Base-by-base conservation (phyloP, 805 yeast genomes). In the Yarrowia yakushimensis region DNA sequence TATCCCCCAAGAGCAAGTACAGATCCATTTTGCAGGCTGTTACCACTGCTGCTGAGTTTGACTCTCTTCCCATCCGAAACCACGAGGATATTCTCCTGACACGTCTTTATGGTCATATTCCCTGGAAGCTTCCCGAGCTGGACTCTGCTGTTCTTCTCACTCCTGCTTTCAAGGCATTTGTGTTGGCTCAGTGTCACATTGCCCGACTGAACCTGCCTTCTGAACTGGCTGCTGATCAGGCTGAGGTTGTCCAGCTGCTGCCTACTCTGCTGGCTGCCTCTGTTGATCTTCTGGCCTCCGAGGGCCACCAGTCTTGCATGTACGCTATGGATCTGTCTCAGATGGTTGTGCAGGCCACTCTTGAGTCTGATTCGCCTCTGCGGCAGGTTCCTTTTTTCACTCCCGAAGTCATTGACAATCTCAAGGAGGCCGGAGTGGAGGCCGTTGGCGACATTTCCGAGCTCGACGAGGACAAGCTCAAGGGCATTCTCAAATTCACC, bases 271-370 rank as follows among this genome's bases (percentile, higher is more conserved):
- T 89, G 8, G 79, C 85, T 67, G 89, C 93, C 0, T 76, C 84
- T 50, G 85, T 89, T 18, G 97, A 94, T 71, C 75, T 86, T 0
- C 75, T 91, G 37, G 85, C 96, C 0, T 82, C 90, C 66, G 90
- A 90, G 64, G 97, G 97, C 0, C 78, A 81, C 66, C 74, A 92
- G 69, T 87, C 85, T 71, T 91, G 96, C 0, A 79, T 90, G 66
- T 79, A 81, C 46, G 93, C 90, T 0, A 88, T 94, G 88, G 97
- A 94, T 70, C 71, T 91, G 59, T 81, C 88, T 1, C 99, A 94
- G 71, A 88, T 90, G 96, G 74, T 90, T 7, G 83, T 87, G 1
- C 98, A 93, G 72, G 96, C 88, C 0, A 77, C 88, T 25, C 90
- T 97, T 96, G 88, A 84, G 66, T 78, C 84, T 8, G 96, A 88